phyloP scores from a whole-genome alignment of 2,329 filamentous ascomycete species.

The Blastomyces gilchristii region DNA sequence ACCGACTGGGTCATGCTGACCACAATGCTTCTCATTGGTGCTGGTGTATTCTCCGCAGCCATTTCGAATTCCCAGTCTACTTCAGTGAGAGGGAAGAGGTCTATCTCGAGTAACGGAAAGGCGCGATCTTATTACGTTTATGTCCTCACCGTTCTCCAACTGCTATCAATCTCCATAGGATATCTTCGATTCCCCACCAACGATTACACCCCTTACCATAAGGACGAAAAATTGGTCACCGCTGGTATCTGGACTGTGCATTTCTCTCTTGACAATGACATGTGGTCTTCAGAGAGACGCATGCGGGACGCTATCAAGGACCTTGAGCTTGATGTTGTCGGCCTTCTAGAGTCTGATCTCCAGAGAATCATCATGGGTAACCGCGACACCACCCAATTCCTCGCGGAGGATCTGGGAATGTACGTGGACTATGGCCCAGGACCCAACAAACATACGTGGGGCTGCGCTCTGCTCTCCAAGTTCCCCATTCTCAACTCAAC shows the following conservation, averaged over 20 bases:
- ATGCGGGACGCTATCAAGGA: slow-evolving; percentile 88
- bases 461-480: slow-evolving; percentile 81
- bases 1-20: slow-evolving; percentile 91
- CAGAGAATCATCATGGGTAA: slow-evolving; percentile 99
- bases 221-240: slow-evolving; percentile 75
- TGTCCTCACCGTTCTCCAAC: slow-evolving; percentile 62
- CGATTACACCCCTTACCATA: slow-evolving; percentile 83
- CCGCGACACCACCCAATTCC: slow-evolving; percentile 85
- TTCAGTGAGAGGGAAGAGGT: slow-evolving; percentile 27
- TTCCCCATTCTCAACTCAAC: slow-evolving; percentile 97
- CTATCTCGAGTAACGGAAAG: slow-evolving; percentile 34
- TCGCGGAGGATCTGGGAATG: slow-evolving; percentile 96
- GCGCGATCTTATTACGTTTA: slow-evolving; percentile 60
- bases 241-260: slow-evolving; percentile 98
- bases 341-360: slow-evolving; percentile 83
- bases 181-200: slow-evolving; percentile 89
- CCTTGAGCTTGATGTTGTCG: slow-evolving; percentile 92
- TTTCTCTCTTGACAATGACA: slow-evolving; percentile 94
- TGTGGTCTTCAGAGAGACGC: slow-evolving; percentile 94
- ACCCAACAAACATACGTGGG: slow-evolving; percentile 99
- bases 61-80: slow-evolving; percentile 40
- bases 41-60: slow-evolving; percentile 63
- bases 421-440: slow-evolving; percentile 96
- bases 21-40: slow-evolving; percentile 75
- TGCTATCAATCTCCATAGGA: slow-evolving; percentile 68